Evolutionary conservation across 2,329 filamentous ascomycete genomes (phyloP).

Genomic region (Ascomycota sp.): DNA sequence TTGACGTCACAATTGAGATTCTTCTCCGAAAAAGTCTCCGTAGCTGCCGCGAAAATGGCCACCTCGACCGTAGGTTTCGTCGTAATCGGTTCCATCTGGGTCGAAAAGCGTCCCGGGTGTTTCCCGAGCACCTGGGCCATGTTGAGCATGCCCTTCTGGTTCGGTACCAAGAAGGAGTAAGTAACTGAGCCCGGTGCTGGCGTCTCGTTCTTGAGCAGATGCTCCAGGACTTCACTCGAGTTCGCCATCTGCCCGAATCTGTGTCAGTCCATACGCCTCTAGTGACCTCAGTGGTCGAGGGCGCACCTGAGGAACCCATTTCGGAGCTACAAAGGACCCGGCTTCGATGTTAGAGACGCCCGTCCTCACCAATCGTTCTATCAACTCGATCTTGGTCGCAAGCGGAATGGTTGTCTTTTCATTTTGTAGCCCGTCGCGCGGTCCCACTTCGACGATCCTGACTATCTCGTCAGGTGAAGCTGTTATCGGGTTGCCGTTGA

Average conservation of each 20-base stretch:
- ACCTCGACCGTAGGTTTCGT: slow-evolving; percentile 37
- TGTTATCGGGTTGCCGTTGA: slow-evolving; percentile 8
- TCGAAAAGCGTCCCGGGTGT: slow-evolving; percentile 26
- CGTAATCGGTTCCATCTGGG: slow-evolving; percentile 22
- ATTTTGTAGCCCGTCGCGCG: slow-evolving; percentile 71
- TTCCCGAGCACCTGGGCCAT: slow-evolving; percentile 30
- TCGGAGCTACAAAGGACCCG: slow-evolving; percentile 62
- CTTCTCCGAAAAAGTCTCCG: slow-evolving; percentile 55
- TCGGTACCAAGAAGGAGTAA: slow-evolving; percentile 66
- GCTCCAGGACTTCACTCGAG: slow-evolving; percentile 49
- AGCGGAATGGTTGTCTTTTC: slow-evolving; percentile 51
- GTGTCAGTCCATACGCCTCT: background rate
- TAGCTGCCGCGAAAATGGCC: slow-evolving; percentile 63
- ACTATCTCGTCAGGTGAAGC: slow-evolving; percentile 22
- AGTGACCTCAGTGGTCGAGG: background rate
- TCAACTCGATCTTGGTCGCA: slow-evolving; percentile 53
- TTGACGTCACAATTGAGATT: slow-evolving; percentile 67
- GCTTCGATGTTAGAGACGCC: slow-evolving; percentile 56
- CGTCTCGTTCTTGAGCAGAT: slow-evolving; percentile 38
- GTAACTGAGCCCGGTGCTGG: slow-evolving; percentile 27
- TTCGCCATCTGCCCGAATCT: slow-evolving; percentile 42
- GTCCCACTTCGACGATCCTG: slow-evolving; percentile 61
- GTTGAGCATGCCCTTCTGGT: slow-evolving; percentile 46
- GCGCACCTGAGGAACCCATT: slow-evolving; percentile 59
- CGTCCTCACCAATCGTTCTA: slow-evolving; percentile 43